Evolutionary conservation across 306 rosid species (phyloP).

Genomic region (Cotoneaster glaucophyllus): DNA sequence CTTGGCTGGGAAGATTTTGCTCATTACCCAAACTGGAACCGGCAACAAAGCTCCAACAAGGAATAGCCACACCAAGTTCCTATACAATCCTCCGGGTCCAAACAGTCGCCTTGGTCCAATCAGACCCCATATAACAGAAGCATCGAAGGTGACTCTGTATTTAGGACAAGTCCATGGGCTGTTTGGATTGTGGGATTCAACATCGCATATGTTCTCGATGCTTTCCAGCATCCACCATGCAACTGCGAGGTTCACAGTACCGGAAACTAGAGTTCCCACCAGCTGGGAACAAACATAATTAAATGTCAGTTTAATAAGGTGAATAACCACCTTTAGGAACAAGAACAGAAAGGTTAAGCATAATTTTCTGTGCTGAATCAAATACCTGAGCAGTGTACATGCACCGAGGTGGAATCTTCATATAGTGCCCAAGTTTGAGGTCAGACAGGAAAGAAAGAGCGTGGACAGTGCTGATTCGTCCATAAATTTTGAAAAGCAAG

Average conservation of each 20-base stretch:
- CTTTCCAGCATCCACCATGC: slow-evolving; percentile 99
- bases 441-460: slow-evolving; percentile 94
- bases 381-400: slow-evolving; percentile 91
- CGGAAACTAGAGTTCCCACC: slow-evolving; percentile 83
- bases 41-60: slow-evolving; percentile 84
- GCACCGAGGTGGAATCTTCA: slow-evolving; percentile 97
- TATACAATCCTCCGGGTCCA: slow-evolving; percentile 83
- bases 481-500: slow-evolving; percentile 88
- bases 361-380: slow-evolving; percentile 8
- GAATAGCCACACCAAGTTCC: slow-evolving; percentile 85
- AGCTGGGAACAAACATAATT: slow-evolving; percentile 33
- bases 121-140: slow-evolving; percentile 95
- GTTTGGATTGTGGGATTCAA: slow-evolving; percentile 56
- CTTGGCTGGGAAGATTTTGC: slow-evolving; percentile 76
- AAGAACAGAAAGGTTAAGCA: neutral
- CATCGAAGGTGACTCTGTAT: slow-evolving; percentile 87
- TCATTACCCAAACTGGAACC: slow-evolving; percentile 71
- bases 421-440: slow-evolving; percentile 96
- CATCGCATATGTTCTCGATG: slow-evolving; percentile 69
- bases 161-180: slow-evolving; percentile 99
- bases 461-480: slow-evolving; percentile 93
- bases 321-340: neutral
- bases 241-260: slow-evolving; percentile 69
- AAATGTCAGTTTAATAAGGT: neutral
- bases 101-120: slow-evolving; percentile 80